Percentiles rank a stretch among this genome's conserved stretches.
Evolutionary conservation across 768 basidiomycete genomes (phyloP).

Genomic region (Cubamyces lactineus): DNA sequence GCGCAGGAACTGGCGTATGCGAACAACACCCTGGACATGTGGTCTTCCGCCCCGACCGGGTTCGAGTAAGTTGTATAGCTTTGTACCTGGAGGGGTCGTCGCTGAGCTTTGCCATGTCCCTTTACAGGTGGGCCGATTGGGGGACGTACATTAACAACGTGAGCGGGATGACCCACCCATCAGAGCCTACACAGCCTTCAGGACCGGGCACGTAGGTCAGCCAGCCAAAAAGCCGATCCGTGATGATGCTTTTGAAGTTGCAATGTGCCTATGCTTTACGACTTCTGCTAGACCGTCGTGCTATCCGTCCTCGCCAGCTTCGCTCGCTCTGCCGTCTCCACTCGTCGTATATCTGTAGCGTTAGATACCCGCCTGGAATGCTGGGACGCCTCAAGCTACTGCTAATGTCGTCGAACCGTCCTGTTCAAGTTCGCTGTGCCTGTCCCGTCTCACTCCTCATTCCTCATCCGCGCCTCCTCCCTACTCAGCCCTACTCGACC

Average conservation of each 20-base stretch:
- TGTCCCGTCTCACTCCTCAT: not conserved
- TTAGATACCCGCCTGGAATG: constrained; percentile 5
- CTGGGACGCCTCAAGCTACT: not conserved
- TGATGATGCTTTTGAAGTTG: too few relatives aligned
- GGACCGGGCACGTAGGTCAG: constrained; percentile 2
- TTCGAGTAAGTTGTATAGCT: constrained; percentile 55
- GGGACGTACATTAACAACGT: constrained; percentile 32
- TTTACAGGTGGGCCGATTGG: constrained; percentile 33
- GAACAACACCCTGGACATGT: constrained; percentile 60
- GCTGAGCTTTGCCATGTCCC: not conserved
- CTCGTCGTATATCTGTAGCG: constrained; percentile 10
- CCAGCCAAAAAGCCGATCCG: not conserved
- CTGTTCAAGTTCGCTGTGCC: too few relatives aligned
- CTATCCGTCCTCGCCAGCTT: not conserved
- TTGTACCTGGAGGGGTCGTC: not conserved
- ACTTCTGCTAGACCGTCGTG: not conserved
- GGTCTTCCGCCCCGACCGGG: constrained; percentile 61
- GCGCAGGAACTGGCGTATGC: constrained; percentile 24
- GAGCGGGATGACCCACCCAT: constrained; percentile 24
- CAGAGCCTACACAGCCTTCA: constrained; percentile 6
- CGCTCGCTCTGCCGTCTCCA: not conserved
- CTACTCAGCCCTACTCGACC: not conserved
- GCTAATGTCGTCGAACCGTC: not conserved
- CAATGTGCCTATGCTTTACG: not conserved
- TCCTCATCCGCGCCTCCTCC: not conserved